A percentile compares a stretch with the other conserved stretches of the same genome.
Evolutionary conservation across 345 rosid species (phyloP).

Genomic region (Orychophragmus violaceus): DNA sequence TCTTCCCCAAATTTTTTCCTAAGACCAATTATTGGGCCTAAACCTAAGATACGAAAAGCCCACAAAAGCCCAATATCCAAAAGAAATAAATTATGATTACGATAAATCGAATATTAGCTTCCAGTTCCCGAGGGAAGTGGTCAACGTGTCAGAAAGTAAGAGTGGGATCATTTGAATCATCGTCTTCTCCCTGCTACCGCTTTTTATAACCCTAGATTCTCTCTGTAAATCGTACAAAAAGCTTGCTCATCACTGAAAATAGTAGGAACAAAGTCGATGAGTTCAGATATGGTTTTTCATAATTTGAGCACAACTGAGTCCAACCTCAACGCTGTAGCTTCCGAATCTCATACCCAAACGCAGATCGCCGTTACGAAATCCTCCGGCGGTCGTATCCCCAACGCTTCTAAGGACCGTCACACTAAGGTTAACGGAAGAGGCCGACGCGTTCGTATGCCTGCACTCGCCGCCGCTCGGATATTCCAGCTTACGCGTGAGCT

Average conservation of each 20-base stretch:
- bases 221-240: neutral
- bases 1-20: neutral
- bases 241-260: neutral
- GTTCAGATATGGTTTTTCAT: constrained; percentile 15
- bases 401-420: constrained; percentile 57
- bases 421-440: constrained; percentile 70
- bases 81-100: neutral
- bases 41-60: neutral
- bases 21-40: neutral
- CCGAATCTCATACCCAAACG: constrained; percentile 10
- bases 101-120: neutral
- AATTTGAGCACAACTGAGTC: neutral
- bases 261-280: neutral
- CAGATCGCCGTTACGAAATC: constrained; percentile 27
- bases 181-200: neutral
- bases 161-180: constrained; percentile 8
- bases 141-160: constrained; percentile 8
- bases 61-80: neutral
- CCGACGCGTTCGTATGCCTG: constrained; percentile 66
- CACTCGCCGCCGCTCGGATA: constrained; percentile 63
- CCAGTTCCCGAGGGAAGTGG: neutral
- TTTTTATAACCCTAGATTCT: constrained; percentile 7
- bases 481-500: constrained; percentile 75
- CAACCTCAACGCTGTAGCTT: neutral
- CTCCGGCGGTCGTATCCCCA: constrained; percentile 7